phyloP scores from a whole-genome alignment of 208 protist species.

The Crithidia fasciculata region DNA sequence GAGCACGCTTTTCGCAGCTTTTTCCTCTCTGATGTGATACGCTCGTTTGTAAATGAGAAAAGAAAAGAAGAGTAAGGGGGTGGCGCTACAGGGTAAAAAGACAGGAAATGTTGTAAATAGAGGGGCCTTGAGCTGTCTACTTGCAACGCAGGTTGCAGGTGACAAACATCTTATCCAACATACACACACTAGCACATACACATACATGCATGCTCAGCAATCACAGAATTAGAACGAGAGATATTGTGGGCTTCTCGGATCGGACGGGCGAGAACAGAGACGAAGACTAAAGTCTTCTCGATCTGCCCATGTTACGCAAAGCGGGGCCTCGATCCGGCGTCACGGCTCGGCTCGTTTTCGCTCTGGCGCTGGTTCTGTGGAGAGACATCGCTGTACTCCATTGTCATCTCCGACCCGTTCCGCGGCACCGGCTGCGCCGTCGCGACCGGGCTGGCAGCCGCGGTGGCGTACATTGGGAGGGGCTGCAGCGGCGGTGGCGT shows the following conservation, averaged over 20 bases:
- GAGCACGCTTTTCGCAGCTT: not conserved
- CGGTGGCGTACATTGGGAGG: not conserved
- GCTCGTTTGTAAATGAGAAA: not conserved
- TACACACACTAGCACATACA: too few species aligned
- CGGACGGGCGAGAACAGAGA: too few species aligned
- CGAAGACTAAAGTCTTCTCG: too few species aligned
- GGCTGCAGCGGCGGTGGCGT: not conserved
- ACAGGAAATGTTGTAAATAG: not conserved
- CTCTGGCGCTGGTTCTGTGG: not conserved
- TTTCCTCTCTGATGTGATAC: not conserved
- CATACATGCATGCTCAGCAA: too few species aligned
- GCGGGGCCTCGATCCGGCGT: not conserved
- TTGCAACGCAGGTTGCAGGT: not conserved
- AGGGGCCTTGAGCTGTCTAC: not conserved
- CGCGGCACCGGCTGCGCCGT: not conserved
- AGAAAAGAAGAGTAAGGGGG: not conserved
- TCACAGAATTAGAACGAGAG: too few species aligned
- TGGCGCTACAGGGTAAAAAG: slow-evolving; percentile 20
- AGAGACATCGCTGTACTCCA: slow-evolving; percentile 21
- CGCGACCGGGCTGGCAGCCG: not conserved
- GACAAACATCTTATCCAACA: not conserved
- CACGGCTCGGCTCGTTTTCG: slow-evolving; percentile 6
- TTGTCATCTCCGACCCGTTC: not conserved
- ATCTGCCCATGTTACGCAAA: not conserved
- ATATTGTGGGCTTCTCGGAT: too few species aligned